Evolutionary conservation across 768 basidiomycete species (phyloP).

Genomic region (Mycena vitilis): DNA sequence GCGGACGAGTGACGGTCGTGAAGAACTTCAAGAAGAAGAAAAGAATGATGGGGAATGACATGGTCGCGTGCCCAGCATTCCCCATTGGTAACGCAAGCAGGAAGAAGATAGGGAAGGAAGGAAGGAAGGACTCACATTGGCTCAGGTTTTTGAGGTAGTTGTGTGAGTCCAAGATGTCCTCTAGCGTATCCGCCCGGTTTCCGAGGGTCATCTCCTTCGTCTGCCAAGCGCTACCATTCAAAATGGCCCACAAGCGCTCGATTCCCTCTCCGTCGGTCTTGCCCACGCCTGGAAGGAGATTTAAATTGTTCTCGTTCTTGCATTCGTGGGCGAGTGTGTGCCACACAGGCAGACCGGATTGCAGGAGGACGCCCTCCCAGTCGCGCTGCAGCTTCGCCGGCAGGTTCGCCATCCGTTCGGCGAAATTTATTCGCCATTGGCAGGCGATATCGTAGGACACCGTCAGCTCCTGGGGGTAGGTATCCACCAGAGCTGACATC

Average conservation of each 20-base stretch:
- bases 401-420: conserved; percentile 2
- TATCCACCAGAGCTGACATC: conserved; percentile 26
- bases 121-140: too few relatives aligned
- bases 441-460: conserved; percentile 43
- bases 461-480: not conserved
- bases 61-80: too few relatives aligned
- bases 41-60: too few relatives aligned
- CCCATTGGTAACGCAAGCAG: too few relatives aligned
- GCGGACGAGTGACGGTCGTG: too few relatives aligned
- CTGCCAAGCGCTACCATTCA: conserved; percentile 38
- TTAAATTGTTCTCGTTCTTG: conserved; percentile 34
- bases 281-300: conserved; percentile 26
- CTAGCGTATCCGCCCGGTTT: too few relatives aligned
- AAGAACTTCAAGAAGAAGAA: too few relatives aligned
- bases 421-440: conserved; percentile 35
- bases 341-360: conserved; percentile 30
- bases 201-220: too few relatives aligned
- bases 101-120: too few relatives aligned
- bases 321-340: conserved; percentile 27
- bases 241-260: conserved; percentile 44
- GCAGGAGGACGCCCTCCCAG: not conserved
- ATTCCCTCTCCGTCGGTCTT: conserved; percentile 25
- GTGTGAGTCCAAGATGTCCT: too few relatives aligned
- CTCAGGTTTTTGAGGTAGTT: too few relatives aligned
- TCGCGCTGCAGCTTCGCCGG: conserved; percentile 1